These are phyloP conservation scores for Halocafeteria seosinensis DNA, from an alignment of 108 stramenopile genomes.

Conservation along the genomic window DNA sequence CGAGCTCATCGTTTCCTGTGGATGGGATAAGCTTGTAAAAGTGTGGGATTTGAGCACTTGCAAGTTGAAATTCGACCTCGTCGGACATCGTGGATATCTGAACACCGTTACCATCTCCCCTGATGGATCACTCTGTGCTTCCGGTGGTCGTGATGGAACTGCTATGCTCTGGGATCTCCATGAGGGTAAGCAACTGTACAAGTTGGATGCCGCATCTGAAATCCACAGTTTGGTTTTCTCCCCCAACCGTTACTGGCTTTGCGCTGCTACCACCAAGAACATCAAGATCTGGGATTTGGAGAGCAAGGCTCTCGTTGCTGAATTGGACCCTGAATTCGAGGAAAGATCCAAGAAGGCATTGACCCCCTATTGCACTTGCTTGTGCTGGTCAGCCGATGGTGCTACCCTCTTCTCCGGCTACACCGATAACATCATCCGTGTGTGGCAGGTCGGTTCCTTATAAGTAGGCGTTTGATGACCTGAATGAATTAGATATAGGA, in stretches of 20 bases:
- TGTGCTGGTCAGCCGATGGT: slow-evolving; percentile 92
- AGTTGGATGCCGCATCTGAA: slow-evolving; percentile 88
- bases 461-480: too few species aligned
- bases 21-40: slow-evolving; percentile 99
- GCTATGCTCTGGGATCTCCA: slow-evolving; percentile 99
- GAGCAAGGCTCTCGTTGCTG: slow-evolving; percentile 82
- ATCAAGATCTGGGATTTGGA: slow-evolving; percentile 99
- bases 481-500: too few species aligned
- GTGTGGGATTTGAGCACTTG: slow-evolving; percentile 94
- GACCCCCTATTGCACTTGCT: slow-evolving; percentile 73
- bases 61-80: slow-evolving; percentile 88
- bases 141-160: slow-evolving; percentile 96
- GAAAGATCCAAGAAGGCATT: slow-evolving; percentile 33
- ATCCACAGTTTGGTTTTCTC: slow-evolving; percentile 96
- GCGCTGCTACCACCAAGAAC: slow-evolving; percentile 85
- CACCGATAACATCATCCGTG: slow-evolving; percentile 82
- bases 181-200: slow-evolving; percentile 97
- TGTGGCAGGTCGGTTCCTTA: too few species aligned
- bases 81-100: slow-evolving; percentile 98
- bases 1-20: slow-evolving; percentile 87
- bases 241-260: slow-evolving; percentile 99
- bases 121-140: slow-evolving; percentile 94
- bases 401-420: slow-evolving; percentile 88
- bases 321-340: slow-evolving; percentile 36
- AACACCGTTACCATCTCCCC: slow-evolving; percentile 99